Evolutionary conservation across 257 asterid species (phyloP).

Genomic region (Nicotiana paniculata): DNA sequence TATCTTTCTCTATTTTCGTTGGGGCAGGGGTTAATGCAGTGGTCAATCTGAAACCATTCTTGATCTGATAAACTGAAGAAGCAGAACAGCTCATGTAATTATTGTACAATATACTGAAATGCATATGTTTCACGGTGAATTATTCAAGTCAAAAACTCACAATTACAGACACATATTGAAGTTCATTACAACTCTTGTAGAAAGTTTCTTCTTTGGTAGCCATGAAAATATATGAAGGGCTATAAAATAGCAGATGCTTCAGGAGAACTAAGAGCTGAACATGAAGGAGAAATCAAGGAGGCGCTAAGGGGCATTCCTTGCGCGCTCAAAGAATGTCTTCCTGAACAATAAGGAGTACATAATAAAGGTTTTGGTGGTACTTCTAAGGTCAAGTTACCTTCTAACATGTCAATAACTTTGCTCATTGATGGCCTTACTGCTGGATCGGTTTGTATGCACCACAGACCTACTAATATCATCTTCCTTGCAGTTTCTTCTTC

Average conservation of each 20-base stretch:
- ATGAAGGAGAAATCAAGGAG: slow-evolving; percentile 2
- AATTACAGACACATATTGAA: neutral
- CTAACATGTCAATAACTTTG: slow-evolving; percentile 22
- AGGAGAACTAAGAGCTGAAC: neutral
- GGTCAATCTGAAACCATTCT: neutral
- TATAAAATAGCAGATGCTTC: neutral
- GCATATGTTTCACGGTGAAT: neutral
- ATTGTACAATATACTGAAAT: neutral
- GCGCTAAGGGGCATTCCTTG: neutral
- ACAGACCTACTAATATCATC: slow-evolving; percentile 21
- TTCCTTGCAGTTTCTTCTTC: slow-evolving; percentile 14
- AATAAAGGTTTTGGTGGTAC: slow-evolving; percentile 14
- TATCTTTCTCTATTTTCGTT: neutral
- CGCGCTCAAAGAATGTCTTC: neutral
- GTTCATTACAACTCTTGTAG: neutral
- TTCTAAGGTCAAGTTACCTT: slow-evolving; percentile 13
- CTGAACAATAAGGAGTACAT: slow-evolving; percentile 1
- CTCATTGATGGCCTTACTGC: slow-evolving; percentile 20
- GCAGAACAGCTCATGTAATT: neutral
- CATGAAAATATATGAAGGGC: neutral
- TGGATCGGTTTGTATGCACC: slow-evolving; percentile 26
- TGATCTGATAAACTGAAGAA: neutral
- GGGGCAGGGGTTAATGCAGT: neutral
- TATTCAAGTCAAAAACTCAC: neutral
- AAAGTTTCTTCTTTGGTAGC: neutral